Base-by-base conservation (phyloP, 75 land plant species). In the Isoetes taiwanensis region DNA sequence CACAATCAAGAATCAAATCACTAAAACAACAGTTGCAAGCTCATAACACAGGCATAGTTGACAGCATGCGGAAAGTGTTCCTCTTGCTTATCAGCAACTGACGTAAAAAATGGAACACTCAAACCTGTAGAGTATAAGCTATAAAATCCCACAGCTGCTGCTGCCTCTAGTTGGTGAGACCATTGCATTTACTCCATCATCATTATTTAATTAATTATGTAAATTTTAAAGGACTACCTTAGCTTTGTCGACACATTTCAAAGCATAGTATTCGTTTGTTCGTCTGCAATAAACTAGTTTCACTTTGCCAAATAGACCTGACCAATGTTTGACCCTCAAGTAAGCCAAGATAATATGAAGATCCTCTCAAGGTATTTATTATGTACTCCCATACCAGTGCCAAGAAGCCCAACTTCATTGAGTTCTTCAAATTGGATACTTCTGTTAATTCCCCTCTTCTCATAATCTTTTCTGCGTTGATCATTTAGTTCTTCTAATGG, bases 291-390 rank as follows among this genome's bases (percentile, higher is more conserved):
- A 66, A 28, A 66, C 69, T 43, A 66, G 34, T 28, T 59, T 66
- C 69, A 66, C 69, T 52, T 66, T 66, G 27, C 69, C 69, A 30
- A 66, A 66, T 32, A 66, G 34, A 27, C 69, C 69, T 66, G 69
- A 28, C 43, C 9, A n/a, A n/a, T n/a, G n/a, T n/a, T n/a, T n/a
- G n/a, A n/a, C n/a, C n/a, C n/a, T n/a, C n/a, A n/a, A n/a, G n/a
- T n/a, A n/a, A n/a, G 39, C 12, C 39, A 37, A 14, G 39, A 9
- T 37, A 37, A 9, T 9, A 37, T 10, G 12, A 10, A 14, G 39
- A 37, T 37, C 12, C 14, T 10, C 9, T 37, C 14, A 37, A 37
- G 14, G 14, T 37, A 10, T 10, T 10, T 10, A 37, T 10, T 10
- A 10, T 14, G 14, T 37, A 10, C 14, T 37, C 12, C 12, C 12